Conservation (phyloP, 805 yeast species). For the Yueomyces sinensis region DNA sequence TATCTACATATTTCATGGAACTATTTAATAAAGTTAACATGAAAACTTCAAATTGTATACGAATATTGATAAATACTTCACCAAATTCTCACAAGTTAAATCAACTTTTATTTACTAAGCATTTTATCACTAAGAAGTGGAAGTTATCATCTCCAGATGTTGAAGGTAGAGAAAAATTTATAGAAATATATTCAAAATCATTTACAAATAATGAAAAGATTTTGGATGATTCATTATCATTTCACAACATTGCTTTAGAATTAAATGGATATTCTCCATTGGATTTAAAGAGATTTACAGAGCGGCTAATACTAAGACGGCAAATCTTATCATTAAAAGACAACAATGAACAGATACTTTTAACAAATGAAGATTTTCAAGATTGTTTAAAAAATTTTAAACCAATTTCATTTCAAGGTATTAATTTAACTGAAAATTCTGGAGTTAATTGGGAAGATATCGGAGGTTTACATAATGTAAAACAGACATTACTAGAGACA, state of each 20-base stretch:
- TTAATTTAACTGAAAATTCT: conserved; percentile 57
- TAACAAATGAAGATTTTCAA: conserved; percentile 31
- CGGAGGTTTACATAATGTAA: conserved; percentile 76
- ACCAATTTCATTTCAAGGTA: conserved; percentile 78
- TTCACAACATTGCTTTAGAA: conserved; percentile 44
- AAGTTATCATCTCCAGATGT: conserved; percentile 60
- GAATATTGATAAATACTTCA: conserved; percentile 51
- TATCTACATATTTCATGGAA: conserved; percentile 46
- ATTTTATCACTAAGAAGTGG: conserved; percentile 51
- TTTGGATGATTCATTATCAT: conserved; percentile 30
- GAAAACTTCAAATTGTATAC: conserved; percentile 29
- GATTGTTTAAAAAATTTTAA: conserved; percentile 53
- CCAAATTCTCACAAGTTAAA: conserved; percentile 55
- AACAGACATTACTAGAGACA: conserved; percentile 66
- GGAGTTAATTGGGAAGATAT: conserved; percentile 69
- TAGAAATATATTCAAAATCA: no score
- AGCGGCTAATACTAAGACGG: conserved; percentile 48
- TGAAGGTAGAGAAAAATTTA: conserved; percentile 37
- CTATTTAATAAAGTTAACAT: conserved; percentile 27
- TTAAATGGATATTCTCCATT: conserved; percentile 87
- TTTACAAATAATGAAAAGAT: conserved; percentile 19
- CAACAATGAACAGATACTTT: background rate
- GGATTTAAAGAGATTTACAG: conserved; percentile 61
- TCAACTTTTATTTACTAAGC: conserved; percentile 46
- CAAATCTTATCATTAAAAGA: conserved; percentile 1